These are phyloP conservation scores for Cladophialophora psammophila DNA, from an alignment of 2,329 filamentous ascomycete genomes.

Conservation along the genomic window DNA sequence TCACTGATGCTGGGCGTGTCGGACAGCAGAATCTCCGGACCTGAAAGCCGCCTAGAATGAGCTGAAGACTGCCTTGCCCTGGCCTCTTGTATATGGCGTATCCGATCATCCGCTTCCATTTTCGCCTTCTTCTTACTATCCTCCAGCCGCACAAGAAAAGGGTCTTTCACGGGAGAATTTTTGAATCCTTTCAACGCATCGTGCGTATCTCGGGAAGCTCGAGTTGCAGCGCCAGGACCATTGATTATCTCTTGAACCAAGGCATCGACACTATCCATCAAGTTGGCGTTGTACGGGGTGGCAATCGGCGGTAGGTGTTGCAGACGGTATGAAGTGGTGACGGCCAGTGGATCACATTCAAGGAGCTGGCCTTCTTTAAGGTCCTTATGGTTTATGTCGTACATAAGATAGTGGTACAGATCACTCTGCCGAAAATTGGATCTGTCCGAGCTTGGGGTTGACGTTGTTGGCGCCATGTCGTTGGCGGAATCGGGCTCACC, in stretches of 20 bases:
- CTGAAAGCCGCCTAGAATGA: neutral
- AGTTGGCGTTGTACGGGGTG: neutral
- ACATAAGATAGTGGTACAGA: neutral
- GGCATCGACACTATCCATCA: neutral
- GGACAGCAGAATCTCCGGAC: slow-evolving; percentile 21
- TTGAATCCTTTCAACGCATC: neutral
- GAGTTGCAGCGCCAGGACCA: neutral
- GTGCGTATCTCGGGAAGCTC: neutral
- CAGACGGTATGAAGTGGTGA: neutral
- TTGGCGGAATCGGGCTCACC: neutral
- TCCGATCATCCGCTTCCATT: neutral
- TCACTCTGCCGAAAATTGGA: neutral
- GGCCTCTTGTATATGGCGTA: neutral
- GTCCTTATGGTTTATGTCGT: neutral
- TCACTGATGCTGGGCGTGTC: slow-evolving; percentile 18
- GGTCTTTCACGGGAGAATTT: neutral
- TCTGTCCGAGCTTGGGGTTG: neutral
- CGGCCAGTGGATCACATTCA: neutral
- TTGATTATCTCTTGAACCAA: slow-evolving; percentile 10
- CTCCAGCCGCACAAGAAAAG: neutral
- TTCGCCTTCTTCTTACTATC: slow-evolving; percentile 1
- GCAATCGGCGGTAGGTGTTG: slow-evolving; percentile 8
- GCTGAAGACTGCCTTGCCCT: neutral
- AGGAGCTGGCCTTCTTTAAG: neutral
- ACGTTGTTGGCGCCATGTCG: neutral